These are phyloP conservation scores for Phialophora macrospora DNA, from an alignment of 2,329 filamentous ascomycete genomes.

Conservation along the genomic window DNA sequence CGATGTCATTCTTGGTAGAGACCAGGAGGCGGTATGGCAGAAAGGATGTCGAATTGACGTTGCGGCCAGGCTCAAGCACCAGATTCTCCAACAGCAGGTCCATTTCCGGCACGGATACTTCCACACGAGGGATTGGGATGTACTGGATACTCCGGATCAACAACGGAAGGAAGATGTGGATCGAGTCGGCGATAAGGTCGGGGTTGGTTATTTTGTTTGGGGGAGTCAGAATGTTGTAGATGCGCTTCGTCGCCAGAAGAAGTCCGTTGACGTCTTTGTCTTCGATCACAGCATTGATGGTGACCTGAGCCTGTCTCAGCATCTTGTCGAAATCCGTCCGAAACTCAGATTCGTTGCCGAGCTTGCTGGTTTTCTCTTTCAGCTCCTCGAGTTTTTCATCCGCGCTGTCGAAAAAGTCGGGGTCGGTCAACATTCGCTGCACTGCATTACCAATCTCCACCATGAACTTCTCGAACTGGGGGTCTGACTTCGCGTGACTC, in stretches of 20 bases:
- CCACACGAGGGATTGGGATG: slow-evolving; percentile 87
- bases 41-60: slow-evolving; percentile 85
- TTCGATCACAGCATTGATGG: slow-evolving; percentile 69
- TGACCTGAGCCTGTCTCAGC: slow-evolving; percentile 69
- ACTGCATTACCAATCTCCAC: slow-evolving; percentile 73
- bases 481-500: slow-evolving; percentile 74
- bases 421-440: slow-evolving; percentile 82
- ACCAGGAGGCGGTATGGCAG: slow-evolving; percentile 81
- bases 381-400: slow-evolving; percentile 68
- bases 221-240: slow-evolving; percentile 73
- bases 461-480: slow-evolving; percentile 80
- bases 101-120: slow-evolving; percentile 79
- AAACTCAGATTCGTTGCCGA: slow-evolving; percentile 70
- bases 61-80: slow-evolving; percentile 83
- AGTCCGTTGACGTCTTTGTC: slow-evolving; percentile 76
- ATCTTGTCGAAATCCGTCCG: slow-evolving; percentile 74
- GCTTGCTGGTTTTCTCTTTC: slow-evolving; percentile 59
- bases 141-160: slow-evolving; percentile 79
- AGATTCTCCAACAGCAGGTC: slow-evolving; percentile 89
- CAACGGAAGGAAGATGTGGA: slow-evolving; percentile 80
- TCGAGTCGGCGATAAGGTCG: slow-evolving; percentile 73
- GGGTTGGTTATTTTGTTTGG: slow-evolving; percentile 67
- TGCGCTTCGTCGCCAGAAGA: slow-evolving; percentile 66
- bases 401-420: slow-evolving; percentile 79
- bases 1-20: slow-evolving; percentile 83